Percentiles rank a stretch among this genome's conserved stretches.
These are phyloP conservation scores for Aspergillus ochraceoroseus DNA, from an alignment of 2,329 filamentous ascomycete species.

Conservation along the genomic window DNA sequence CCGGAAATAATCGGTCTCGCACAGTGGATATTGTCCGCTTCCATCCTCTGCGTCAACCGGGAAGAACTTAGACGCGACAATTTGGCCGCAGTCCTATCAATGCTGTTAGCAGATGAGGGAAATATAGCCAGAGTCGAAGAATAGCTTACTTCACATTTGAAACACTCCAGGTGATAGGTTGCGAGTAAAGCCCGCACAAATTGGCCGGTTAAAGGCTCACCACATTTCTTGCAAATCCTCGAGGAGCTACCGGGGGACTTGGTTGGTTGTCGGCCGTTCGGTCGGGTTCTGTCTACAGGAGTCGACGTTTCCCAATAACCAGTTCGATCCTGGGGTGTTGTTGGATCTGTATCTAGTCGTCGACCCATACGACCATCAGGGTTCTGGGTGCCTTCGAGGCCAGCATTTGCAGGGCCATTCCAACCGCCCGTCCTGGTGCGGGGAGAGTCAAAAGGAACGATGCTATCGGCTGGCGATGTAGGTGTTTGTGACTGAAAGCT, in stretches of 20 bases:
- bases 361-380: conserved; percentile 32
- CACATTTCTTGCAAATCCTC: conserved; percentile 76
- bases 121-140: background rate
- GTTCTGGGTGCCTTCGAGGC: conserved; percentile 26
- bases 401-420: conserved; percentile 20
- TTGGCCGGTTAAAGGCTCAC: conserved; percentile 81
- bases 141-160: conserved; percentile 80
- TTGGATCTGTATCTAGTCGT: conserved; percentile 29
- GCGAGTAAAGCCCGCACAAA: conserved; percentile 91
- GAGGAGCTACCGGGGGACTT: conserved; percentile 37
- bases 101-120: conserved; percentile 19
- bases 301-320: conserved; percentile 32
- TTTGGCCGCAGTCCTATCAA: conserved; percentile 83
- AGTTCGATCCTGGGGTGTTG: conserved; percentile 28
- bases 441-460: conserved; percentile 35
- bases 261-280: conserved; percentile 33
- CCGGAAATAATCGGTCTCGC: conserved; percentile 96
- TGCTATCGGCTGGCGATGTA: conserved; percentile 39
- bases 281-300: conserved; percentile 36
- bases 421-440: conserved; percentile 29
- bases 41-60: conserved; percentile 88
- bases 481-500: conserved; percentile 38
- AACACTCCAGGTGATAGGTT: conserved; percentile 96
- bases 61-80: conserved; percentile 98
- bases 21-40: conserved; percentile 80